A percentile compares a stretch with the other conserved stretches of the same genome.
phyloP scores from a whole-genome alignment of 148 eudicot genomes.

The Spergularia marina region DNA sequence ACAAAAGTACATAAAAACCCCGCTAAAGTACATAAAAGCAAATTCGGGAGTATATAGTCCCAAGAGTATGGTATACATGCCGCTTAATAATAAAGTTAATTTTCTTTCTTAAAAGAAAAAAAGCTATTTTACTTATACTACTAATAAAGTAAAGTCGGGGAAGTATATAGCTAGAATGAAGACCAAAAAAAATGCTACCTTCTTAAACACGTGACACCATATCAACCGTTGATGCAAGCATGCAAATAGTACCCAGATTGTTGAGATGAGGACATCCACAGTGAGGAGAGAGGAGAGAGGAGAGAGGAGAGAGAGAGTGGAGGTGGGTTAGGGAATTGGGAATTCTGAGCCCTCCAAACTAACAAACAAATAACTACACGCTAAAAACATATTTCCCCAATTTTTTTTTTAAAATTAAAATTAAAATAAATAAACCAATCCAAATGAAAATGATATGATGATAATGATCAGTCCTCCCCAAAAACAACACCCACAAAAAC shows the following conservation, averaged over 20 bases:
- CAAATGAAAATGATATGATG: conserved; percentile 9
- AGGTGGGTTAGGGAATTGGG: no score
- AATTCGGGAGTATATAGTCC: no score
- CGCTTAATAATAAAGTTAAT: not conserved
- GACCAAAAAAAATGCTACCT: not conserved
- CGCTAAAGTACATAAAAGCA: no score
- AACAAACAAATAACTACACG: not conserved
- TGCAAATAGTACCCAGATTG: conserved; percentile 40
- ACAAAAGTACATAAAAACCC: no score
- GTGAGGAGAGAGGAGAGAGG: not conserved
- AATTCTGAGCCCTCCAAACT: not conserved
- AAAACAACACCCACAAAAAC: not conserved
- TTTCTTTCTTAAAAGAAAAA: no score
- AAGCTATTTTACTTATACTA: not conserved
- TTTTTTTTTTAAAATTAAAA: not conserved
- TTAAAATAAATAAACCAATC: not conserved
- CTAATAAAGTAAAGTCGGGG: not conserved
- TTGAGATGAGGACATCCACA: conserved; percentile 30
- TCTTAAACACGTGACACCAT: conserved; percentile 15
- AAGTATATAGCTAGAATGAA: not conserved
- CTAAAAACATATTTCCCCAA: not conserved
- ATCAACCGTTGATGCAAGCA: conserved; percentile 27
- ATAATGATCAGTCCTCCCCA: not conserved
- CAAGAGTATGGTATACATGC: no score
- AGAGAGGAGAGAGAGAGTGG: not conserved